Conservation (phyloP, 2,329 filamentous ascomycete species). For the Mollisiaceae sp. region DNA sequence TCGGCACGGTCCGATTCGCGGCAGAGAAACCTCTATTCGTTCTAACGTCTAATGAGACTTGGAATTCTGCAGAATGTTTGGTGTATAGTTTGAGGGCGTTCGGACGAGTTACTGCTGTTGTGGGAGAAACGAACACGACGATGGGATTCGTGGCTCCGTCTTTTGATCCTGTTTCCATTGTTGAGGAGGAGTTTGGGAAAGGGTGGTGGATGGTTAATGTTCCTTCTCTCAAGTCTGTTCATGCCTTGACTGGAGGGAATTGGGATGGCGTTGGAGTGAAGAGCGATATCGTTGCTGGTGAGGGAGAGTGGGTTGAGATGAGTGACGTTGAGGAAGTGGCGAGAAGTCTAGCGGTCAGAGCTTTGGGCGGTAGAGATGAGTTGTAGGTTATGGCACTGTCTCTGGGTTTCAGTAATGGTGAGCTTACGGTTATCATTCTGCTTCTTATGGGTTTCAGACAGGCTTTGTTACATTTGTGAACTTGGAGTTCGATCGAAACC, state of each 20-base stretch:
- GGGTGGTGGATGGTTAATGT: background rate
- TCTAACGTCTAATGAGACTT: background rate
- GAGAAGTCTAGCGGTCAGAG: background rate
- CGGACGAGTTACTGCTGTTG: background rate
- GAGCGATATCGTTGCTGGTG: constrained; percentile 13
- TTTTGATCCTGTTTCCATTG: background rate
- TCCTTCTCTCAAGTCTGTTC: constrained; percentile 15
- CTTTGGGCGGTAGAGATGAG: background rate
- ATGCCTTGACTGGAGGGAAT: constrained; percentile 5
- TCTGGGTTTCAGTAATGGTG: too few relatives aligned
- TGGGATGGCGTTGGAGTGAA: constrained; percentile 13
- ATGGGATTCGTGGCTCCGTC: background rate
- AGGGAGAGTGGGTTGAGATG: constrained; percentile 7
- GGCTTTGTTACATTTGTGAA: too few relatives aligned
- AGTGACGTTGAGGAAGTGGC: background rate
- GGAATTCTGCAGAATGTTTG: background rate
- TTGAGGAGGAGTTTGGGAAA: background rate
- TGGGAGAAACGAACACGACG: background rate
- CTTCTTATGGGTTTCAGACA: too few relatives aligned
- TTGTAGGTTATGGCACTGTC: too few relatives aligned
- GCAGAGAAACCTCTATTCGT: background rate
- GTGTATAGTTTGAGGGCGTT: background rate
- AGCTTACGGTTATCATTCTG: too few relatives aligned
- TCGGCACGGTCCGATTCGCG: background rate
- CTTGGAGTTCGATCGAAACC: too few relatives aligned